phyloP scores from a whole-genome alignment of 768 basidiomycete genomes.

The Cubamyces sp. region DNA sequence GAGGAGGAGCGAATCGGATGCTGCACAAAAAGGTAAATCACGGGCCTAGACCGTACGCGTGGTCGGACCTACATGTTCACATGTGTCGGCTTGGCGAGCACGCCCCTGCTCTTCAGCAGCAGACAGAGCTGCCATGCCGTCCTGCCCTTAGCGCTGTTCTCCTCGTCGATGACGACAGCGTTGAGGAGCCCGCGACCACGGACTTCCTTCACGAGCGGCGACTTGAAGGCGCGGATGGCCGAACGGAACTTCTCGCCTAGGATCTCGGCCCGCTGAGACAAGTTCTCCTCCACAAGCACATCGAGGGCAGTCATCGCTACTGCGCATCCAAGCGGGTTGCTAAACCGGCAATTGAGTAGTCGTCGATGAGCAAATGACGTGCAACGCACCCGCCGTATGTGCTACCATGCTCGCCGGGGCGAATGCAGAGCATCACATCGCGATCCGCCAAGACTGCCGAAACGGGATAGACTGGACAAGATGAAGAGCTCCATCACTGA shows the following conservation, averaged over 20 bases:
- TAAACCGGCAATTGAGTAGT: slow-evolving; percentile 32
- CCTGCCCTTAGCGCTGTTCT: slow-evolving; percentile 71
- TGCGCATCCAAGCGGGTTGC: slow-evolving; percentile 96
- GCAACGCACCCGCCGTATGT: slow-evolving; percentile 89
- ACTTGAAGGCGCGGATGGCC: slow-evolving; percentile 59
- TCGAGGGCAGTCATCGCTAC: slow-evolving; percentile 90
- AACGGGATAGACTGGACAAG: slow-evolving; percentile 84
- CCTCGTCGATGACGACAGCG: slow-evolving; percentile 91
- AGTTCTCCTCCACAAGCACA: slow-evolving; percentile 87
- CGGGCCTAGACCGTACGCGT: background rate
- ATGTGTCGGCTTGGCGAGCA: slow-evolving; percentile 96
- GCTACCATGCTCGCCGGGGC: slow-evolving; percentile 94
- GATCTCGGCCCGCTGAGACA: slow-evolving; percentile 75
- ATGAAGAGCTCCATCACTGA: background rate
- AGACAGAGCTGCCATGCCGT: slow-evolving; percentile 97
- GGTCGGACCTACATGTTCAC: slow-evolving; percentile 76
- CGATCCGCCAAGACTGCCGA: slow-evolving; percentile 91
- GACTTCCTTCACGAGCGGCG: slow-evolving; percentile 76
- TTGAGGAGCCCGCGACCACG: slow-evolving; percentile 90
- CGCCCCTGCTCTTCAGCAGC: slow-evolving; percentile 86
- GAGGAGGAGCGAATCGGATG: slow-evolving; percentile 94
- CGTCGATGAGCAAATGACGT: slow-evolving; percentile 8
- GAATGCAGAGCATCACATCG: slow-evolving; percentile 93
- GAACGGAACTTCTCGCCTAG: slow-evolving; percentile 85
- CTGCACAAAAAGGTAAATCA: slow-evolving; percentile 43